A percentile compares a stretch with the other conserved stretches of the same genome.
Conservation (phyloP, 257 asterid species). For the Gynochthodes officinalis region DNA sequence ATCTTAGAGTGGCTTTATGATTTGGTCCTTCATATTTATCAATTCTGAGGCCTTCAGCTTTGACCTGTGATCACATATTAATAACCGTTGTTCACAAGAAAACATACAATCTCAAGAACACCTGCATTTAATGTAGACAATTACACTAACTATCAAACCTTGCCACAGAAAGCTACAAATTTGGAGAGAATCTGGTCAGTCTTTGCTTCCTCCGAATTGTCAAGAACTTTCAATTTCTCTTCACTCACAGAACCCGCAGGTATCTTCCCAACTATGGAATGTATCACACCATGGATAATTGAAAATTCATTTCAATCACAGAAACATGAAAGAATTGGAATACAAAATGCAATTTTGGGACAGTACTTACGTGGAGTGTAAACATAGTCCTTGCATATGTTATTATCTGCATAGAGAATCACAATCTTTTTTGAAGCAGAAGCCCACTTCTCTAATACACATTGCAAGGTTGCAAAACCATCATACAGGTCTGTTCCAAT, state of each 20-base stretch:
- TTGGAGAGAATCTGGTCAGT: constrained; percentile 27
- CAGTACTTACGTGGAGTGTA: constrained; percentile 52
- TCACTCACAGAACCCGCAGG: constrained; percentile 31
- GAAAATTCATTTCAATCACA: neutral
- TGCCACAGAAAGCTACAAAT: constrained; percentile 30
- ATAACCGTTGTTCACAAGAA: neutral
- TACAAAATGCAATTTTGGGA: neutral
- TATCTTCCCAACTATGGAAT: constrained; percentile 48
- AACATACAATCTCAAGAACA: neutral
- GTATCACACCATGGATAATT: neutral
- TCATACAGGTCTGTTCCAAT: constrained; percentile 50
- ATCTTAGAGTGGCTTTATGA: constrained; percentile 41
- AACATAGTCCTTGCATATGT: constrained; percentile 47
- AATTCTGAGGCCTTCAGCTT: constrained; percentile 45
- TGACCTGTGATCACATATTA: constrained; percentile 30
- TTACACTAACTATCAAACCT: constrained; percentile 19
- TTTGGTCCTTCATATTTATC: constrained; percentile 44
- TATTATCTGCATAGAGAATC: constrained; percentile 45
- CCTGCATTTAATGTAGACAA: constrained; percentile 27
- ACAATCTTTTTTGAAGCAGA: constrained; percentile 36
- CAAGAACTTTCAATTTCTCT: constrained; percentile 26
- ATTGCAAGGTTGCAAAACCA: constrained; percentile 58
- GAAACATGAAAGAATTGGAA: neutral
- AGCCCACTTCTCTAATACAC: constrained; percentile 54
- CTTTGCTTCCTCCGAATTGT: constrained; percentile 23